phyloP scores from a whole-genome alignment of 495 filamentous ascomycete species.

The Penicillium longicatenatum region DNA sequence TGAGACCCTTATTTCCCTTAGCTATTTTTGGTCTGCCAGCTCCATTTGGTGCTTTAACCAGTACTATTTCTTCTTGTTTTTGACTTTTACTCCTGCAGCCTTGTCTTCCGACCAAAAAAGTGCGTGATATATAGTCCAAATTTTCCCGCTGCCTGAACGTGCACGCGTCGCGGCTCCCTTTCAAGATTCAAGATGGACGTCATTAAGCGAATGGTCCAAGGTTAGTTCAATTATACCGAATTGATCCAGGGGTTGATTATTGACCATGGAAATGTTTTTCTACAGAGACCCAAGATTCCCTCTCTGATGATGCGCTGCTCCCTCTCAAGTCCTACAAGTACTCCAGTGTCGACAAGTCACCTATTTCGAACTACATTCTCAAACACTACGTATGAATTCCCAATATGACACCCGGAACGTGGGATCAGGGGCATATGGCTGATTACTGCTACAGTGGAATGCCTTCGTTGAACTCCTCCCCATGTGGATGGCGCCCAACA shows the following conservation, averaged over 20 bases:
- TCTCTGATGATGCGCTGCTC: constrained; percentile 70
- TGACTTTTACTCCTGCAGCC: constrained; percentile 4
- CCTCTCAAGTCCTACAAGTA: constrained; percentile 97
- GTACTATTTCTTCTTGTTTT: constrained; percentile 5
- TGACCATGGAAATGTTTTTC: constrained; percentile 18
- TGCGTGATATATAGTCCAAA: constrained; percentile 6
- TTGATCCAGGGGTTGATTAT: constrained; percentile 6
- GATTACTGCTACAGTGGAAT: constrained; percentile 73
- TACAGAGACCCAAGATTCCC: constrained; percentile 57
- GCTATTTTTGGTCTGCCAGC: constrained; percentile 11
- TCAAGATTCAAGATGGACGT: constrained; percentile 41
- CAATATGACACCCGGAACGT: background rate
- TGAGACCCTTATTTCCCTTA: constrained; percentile 4
- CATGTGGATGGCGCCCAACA: constrained; percentile 95
- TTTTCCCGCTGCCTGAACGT: constrained; percentile 13
- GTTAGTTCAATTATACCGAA: constrained; percentile 22
- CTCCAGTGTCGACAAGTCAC: constrained; percentile 94
- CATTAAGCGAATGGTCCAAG: constrained; percentile 47
- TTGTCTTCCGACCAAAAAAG: background rate
- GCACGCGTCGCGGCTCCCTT: constrained; percentile 18
- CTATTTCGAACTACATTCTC: constrained; percentile 88
- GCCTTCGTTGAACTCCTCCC: constrained; percentile 90
- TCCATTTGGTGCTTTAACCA: constrained; percentile 13
- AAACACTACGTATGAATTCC: constrained; percentile 81
- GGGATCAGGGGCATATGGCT: background rate